Percentiles rank a stretch among this genome's conserved stretches.
Evolutionary conservation across 768 basidiomycete genomes (phyloP).

Genomic region (Flagelloscypha sp.): DNA sequence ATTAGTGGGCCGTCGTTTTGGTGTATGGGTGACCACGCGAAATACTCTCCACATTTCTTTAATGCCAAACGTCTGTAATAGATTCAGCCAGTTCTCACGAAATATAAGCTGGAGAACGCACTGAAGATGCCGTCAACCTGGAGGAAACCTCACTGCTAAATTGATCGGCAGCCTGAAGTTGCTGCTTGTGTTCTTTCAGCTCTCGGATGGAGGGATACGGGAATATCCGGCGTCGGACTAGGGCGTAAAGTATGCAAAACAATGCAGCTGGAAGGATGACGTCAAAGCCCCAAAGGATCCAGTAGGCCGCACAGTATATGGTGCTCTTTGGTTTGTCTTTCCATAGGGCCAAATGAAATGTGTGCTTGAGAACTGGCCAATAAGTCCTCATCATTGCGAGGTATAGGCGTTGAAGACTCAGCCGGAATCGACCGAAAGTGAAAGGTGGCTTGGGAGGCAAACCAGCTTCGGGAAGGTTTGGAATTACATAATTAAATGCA

Average conservation of each 20-base stretch:
- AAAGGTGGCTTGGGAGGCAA: slow-evolving; percentile 36
- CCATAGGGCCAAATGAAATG: slow-evolving; percentile 48
- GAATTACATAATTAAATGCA: slow-evolving; percentile 30
- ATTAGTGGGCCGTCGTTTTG: slow-evolving; percentile 26
- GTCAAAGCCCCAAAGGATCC: slow-evolving; percentile 57
- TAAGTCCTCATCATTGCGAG: slow-evolving; percentile 44
- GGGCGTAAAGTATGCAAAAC: slow-evolving; percentile 36
- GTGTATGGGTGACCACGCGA: slow-evolving; percentile 29
- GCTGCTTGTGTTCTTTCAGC: slow-evolving; percentile 41
- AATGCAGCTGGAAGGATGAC: slow-evolving; percentile 46
- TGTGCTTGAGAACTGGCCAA: slow-evolving; percentile 29
- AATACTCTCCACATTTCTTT: slow-evolving; percentile 49
- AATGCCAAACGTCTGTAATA: slow-evolving; percentile 33
- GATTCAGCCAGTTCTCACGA: too few species aligned
- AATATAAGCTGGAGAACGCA: too few species aligned
- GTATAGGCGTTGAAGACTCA: slow-evolving; percentile 48
- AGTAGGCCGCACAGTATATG: slow-evolving; percentile 47
- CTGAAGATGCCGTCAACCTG: slow-evolving; percentile 38
- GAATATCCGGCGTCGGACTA: slow-evolving; percentile 40
- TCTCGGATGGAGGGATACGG: slow-evolving; percentile 49
- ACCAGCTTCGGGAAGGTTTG: slow-evolving; percentile 37
- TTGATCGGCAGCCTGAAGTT: slow-evolving; percentile 40
- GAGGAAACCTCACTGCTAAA: slow-evolving; percentile 43
- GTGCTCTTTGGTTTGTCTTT: slow-evolving; percentile 38
- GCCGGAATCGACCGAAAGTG: slow-evolving; percentile 42